Conservation (phyloP, 1,139 yeast species). For the Candida freyschussii region DNA sequence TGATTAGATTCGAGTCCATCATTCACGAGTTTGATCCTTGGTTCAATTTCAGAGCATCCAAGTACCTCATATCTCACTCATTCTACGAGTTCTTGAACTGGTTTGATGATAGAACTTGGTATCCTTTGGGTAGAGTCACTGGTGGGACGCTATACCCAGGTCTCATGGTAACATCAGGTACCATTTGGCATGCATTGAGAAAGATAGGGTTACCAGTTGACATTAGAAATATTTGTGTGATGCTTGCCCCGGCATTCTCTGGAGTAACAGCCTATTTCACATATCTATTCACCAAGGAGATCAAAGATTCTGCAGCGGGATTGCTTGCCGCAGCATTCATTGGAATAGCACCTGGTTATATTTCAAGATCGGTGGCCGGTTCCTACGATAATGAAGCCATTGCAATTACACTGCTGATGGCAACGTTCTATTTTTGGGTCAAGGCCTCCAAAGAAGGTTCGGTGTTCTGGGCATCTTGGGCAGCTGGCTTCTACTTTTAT, state of each 20-base stretch:
- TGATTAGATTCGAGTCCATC: slow-evolving; percentile 85
- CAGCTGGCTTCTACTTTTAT: slow-evolving; percentile 90
- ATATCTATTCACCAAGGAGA: slow-evolving; percentile 83
- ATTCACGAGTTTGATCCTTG: slow-evolving; percentile 99
- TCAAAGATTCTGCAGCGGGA: slow-evolving; percentile 89
- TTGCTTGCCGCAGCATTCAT: slow-evolving; percentile 88
- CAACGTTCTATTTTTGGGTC: slow-evolving; percentile 94
- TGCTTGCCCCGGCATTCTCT: slow-evolving; percentile 95
- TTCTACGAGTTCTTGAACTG: slow-evolving; percentile 91
- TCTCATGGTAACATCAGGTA: slow-evolving; percentile 92
- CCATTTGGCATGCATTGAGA: slow-evolving; percentile 73
- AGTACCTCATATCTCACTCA: slow-evolving; percentile 77
- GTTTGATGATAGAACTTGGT: slow-evolving; percentile 99
- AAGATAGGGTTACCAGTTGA: slow-evolving; percentile 78
- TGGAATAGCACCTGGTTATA: slow-evolving; percentile 98
- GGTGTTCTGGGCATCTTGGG: slow-evolving; percentile 73
- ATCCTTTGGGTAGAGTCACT: slow-evolving; percentile 97
- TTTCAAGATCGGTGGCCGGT: slow-evolving; percentile 97
- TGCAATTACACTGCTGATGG: slow-evolving; percentile 93
- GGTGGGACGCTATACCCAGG: slow-evolving; percentile 99
- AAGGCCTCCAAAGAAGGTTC: slow-evolving; percentile 90
- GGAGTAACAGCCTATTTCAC: slow-evolving; percentile 91
- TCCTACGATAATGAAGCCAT: slow-evolving; percentile 99
- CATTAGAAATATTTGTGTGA: slow-evolving; percentile 91
- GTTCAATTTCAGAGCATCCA: slow-evolving; percentile 96